Conservation (phyloP, 805 yeast genomes). For the Ogataea trehaloabstinens region DNA sequence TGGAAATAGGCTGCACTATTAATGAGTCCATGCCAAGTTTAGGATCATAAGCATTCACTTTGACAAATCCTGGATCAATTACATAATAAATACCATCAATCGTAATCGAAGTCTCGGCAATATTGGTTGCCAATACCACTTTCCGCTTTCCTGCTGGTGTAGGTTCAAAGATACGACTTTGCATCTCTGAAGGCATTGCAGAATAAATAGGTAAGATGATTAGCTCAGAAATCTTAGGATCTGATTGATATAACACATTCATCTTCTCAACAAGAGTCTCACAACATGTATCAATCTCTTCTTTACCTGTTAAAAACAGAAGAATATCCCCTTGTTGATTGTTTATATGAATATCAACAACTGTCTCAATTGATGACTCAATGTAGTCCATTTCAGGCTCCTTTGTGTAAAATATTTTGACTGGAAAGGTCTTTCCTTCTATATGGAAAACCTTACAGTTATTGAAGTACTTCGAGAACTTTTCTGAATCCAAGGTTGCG, state of each 20-base stretch:
- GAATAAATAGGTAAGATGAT: conserved; percentile 87
- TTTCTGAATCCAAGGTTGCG: conserved; percentile 88
- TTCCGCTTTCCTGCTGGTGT: conserved; percentile 82
- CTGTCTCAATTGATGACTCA: conserved; percentile 79
- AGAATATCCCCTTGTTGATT: conserved; percentile 77
- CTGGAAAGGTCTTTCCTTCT: conserved; percentile 91
- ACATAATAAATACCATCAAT: conserved; percentile 92
- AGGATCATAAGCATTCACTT: conserved; percentile 85
- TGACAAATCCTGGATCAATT: conserved; percentile 92
- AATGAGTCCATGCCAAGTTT: conserved; percentile 89
- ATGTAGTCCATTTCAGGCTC: conserved; percentile 86
- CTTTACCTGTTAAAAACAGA: conserved; percentile 88
- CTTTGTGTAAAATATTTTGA: conserved; percentile 74
- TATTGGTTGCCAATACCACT: conserved; percentile 91
- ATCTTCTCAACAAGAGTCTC: conserved; percentile 67
- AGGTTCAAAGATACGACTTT: conserved; percentile 83
- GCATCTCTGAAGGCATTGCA: conserved; percentile 87
- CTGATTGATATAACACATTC: conserved; percentile 54
- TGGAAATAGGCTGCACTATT: conserved; percentile 80
- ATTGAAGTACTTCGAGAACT: conserved; percentile 76
- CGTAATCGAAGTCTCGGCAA: conserved; percentile 96
- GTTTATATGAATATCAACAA: conserved; percentile 80
- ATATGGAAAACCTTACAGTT: conserved; percentile 79
- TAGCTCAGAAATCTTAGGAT: conserved; percentile 53
- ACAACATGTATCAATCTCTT: conserved; percentile 89